Percentiles rank a stretch among this genome's conserved stretches.
These are phyloP conservation scores for Eimeria praecox DNA, from an alignment of 169 alveolate genomes.

Conservation along the genomic window DNA sequence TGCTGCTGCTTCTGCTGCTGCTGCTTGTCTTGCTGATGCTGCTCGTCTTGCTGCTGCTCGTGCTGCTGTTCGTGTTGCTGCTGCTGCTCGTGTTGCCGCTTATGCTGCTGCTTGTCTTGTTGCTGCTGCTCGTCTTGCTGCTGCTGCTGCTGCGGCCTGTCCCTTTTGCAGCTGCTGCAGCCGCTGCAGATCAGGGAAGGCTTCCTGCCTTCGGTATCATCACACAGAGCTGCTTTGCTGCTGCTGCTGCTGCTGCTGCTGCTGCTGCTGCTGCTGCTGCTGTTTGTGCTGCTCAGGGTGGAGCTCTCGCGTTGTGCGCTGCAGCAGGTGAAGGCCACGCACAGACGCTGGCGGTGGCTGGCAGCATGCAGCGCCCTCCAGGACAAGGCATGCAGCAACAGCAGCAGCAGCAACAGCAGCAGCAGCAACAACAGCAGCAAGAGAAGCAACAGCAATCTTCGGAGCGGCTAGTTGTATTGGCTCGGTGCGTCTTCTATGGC, in stretches of 20 bases:
- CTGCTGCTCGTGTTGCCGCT: not conserved
- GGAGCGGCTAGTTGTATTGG: constrained; percentile 13
- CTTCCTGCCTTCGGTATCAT: not conserved
- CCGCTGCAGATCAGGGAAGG: not conserved
- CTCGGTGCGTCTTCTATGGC: constrained; percentile 32
- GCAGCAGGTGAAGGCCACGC: constrained; percentile 65
- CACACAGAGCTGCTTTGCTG: not conserved
- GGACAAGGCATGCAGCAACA: not conserved
- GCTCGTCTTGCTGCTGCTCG: no score
- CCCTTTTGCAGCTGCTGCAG: not conserved
- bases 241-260: constrained; percentile 16
- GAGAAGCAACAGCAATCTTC: not conserved
- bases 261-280: not conserved
- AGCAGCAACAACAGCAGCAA: constrained; percentile 28
- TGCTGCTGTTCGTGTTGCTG: not conserved
- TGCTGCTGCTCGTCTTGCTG: no score
- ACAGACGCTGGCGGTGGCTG: constrained; percentile 52
- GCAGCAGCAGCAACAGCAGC: constrained; percentile 43
- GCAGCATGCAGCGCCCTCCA: constrained; percentile 55
- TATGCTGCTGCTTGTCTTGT: not conserved
- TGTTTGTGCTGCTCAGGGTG: constrained; percentile 24
- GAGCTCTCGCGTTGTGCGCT: constrained; percentile 45
- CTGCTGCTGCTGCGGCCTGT: not conserved
- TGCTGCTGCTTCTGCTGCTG: not conserved
- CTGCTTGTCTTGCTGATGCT: not conserved